A percentile compares a stretch with the other conserved stretches of the same genome.
Conservation (phyloP, 768 basidiomycete genomes). For the Suillus luteus region DNA sequence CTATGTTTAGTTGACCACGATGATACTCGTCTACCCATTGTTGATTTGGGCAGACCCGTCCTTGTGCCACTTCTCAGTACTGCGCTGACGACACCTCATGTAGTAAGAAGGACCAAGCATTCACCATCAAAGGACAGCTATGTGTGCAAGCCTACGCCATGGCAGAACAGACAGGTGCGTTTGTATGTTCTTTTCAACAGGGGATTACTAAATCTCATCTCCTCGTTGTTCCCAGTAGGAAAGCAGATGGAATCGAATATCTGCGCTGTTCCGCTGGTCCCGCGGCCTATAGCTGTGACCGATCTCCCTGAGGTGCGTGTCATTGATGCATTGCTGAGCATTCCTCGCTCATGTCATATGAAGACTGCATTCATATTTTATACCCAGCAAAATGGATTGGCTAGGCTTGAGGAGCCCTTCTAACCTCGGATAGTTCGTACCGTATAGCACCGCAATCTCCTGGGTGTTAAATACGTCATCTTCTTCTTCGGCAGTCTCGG, state of each 20-base stretch:
- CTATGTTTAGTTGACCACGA: neutral
- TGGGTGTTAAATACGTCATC: neutral
- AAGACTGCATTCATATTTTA: neutral
- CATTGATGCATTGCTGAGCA: neutral
- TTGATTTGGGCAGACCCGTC: neutral
- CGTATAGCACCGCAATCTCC: neutral
- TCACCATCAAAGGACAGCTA: neutral
- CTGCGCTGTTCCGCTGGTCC: neutral
- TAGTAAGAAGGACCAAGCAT: neutral
- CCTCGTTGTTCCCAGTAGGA: neutral
- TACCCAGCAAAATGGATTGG: neutral
- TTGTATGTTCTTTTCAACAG: neutral
- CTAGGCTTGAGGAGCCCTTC: neutral
- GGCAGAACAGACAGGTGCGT: neutral
- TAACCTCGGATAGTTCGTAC: neutral
- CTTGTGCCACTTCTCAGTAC: neutral
- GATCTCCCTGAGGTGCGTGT: neutral
- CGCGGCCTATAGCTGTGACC: neutral
- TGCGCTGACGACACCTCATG: neutral
- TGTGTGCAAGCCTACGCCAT: neutral
- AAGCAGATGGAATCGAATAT: neutral
- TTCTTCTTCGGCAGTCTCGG: neutral
- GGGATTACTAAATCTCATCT: neutral
- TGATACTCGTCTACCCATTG: neutral
- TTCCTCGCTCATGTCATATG: neutral